Base-by-base conservation (phyloP, 2,329 filamentous ascomycete species). In the Epichloe sp. region DNA sequence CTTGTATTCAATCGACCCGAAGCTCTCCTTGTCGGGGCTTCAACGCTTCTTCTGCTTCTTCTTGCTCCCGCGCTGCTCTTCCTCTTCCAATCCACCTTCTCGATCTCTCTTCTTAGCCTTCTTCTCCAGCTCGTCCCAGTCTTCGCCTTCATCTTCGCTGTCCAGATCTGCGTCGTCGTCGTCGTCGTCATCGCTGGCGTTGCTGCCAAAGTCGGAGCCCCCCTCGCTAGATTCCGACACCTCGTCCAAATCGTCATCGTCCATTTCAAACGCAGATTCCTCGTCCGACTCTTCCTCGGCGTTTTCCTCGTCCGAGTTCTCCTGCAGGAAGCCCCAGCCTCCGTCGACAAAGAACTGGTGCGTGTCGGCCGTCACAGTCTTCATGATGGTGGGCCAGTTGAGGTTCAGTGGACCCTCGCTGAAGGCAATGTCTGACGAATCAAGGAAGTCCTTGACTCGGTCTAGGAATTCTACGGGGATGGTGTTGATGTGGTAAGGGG, bases 341-440 rank as follows among this genome's bases (percentile, higher is more conserved):
- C 94, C 93, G 57, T 97, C 91, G 4, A 78, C 80, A 68, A 96
- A 98, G 80, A 98, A 98, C 59, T 85, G 81, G 65, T 98, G 91
- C 2, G 93, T 88, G 64, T 98, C 90, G 37, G 86, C 83, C 19
- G 86, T 91, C 26, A 98, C 90, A 0, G 93, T 98, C 77, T 98
- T 98, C 89, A 98, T 98, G 64, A 98, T 98, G 15, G 90, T 95
- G 11, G 87, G 86, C 93, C 93, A 98, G 76, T 97, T 97, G 52
- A 98, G 77, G 72, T 98, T 98, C 59, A 98, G 81, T 1, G 91
- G 93, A 52, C 93, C 93, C 68, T 98, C 94, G 12, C 82, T 86
- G 73, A 84, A 97, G 17, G 93, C 84, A 63, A 98, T 95, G 63
- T 98, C 91, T 46, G 93, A 90, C 1, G 85, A 90, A 68, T 98